Evolutionary conservation across 225 moss, liverwort and hornwort genomes (phyloP), one percentile per base, ranked within the genome.

Genomic region (Antitrichia curtipendula): DNA sequence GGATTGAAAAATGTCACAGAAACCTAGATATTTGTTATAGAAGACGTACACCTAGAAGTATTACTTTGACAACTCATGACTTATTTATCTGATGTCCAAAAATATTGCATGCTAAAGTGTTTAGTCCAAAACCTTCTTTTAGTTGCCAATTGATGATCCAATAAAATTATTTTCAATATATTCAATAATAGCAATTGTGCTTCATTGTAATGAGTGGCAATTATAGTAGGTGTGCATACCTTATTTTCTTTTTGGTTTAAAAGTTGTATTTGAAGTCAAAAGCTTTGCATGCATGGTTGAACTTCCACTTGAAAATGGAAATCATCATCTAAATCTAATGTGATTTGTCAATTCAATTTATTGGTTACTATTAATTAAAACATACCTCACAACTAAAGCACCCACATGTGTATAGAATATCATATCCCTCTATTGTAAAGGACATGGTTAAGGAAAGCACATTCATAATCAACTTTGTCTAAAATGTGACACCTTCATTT

Each of bases 1-100:
- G 6, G 3, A 43, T 9, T 16, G 16, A 71, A 27, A 27, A 43
- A 6, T 2, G 0, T 43, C 2, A 41, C 0, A 0, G 6, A 71
- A 27, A 28, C 9, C 9, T 71, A 9, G 0, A 25, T 71, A 28
- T 43, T 43, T 71, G 2, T 16, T 27, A 27, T 16, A 43, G 9
- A 71, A 71, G 5, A 27, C 28, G 10, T 71, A 71, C 27, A 43
- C 5, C 27, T 71, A 43, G 1, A 71, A 0, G 9, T 6, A 43
- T 28, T 34, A 75, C 0, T 75, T 77, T 75, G 21, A 32, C 50
- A 50, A 21, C 50, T 34, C 5, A 32, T 13, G 1, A 31, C 21
- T 75, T 50, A 47, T 75, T 49, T 32, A 21, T 5, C 12, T 4
- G 0, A 4, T 47, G 8, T 34, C 49, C 3, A 47, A 47, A 49